These are phyloP conservation scores for Aspergillus brasiliensis DNA, from an alignment of 2,329 filamentous ascomycete species.

Conservation along the genomic window DNA sequence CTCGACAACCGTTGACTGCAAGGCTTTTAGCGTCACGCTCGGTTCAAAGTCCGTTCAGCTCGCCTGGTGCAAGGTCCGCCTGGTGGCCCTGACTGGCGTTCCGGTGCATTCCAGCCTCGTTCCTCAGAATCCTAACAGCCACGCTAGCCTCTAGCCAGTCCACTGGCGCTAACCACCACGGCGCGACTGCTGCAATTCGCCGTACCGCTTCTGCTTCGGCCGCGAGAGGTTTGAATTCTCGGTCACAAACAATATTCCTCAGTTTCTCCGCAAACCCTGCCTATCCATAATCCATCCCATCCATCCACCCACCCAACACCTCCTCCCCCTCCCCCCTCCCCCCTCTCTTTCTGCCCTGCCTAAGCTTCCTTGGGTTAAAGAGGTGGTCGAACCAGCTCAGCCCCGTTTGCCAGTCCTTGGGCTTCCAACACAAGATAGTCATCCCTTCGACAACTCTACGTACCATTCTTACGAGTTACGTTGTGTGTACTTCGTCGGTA, in stretches of 20 bases:
- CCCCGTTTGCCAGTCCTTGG: not conserved
- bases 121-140: slow-evolving; percentile 9
- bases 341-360: not conserved
- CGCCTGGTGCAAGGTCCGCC: slow-evolving; percentile 23
- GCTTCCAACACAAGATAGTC: not conserved
- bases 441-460: not conserved
- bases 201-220: slow-evolving; percentile 11
- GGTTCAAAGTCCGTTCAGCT: slow-evolving; percentile 19
- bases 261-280: slow-evolving; percentile 23
- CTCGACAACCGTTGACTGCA: slow-evolving; percentile 17
- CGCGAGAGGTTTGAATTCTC: slow-evolving; percentile 21
- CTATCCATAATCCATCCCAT: slow-evolving; percentile 8
- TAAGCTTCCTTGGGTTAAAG: slow-evolving; percentile 2
- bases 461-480: not conserved
- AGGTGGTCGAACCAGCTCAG: not conserved
- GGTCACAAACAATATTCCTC: slow-evolving; percentile 8
- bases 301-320: not conserved
- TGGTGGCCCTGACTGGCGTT: slow-evolving; percentile 21
- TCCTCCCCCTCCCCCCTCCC: not conserved
- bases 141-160: slow-evolving; percentile 3
- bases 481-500: not conserved
- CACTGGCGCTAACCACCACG: not conserved
- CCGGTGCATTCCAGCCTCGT: slow-evolving; percentile 12
- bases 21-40: slow-evolving; percentile 22
- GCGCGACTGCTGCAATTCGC: not conserved